phyloP scores from a whole-genome alignment of 1,284 basidiomycete genomes.

The Gomphus sp. region DNA sequence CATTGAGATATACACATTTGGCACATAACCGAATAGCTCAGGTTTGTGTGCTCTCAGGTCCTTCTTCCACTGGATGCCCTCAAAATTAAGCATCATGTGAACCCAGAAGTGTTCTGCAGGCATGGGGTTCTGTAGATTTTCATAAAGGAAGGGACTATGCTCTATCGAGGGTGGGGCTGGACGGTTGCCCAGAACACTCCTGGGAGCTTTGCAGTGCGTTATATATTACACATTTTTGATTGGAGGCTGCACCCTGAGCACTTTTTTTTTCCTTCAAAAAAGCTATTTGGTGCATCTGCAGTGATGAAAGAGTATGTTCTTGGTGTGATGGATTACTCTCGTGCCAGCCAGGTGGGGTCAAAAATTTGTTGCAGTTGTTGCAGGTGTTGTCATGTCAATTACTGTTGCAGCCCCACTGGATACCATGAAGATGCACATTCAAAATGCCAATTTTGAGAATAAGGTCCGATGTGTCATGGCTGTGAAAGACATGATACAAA shows the following conservation, averaged over 20 bases:
- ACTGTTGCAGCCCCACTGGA: conserved; percentile 95
- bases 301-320: conserved; percentile 79
- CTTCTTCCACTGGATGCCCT: too few species aligned
- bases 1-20: conserved; percentile 19
- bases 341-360: conserved; percentile 95
- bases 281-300: conserved; percentile 93
- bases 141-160: conserved; percentile 82
- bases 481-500: conserved; percentile 79
- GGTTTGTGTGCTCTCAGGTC: conserved; percentile 29
- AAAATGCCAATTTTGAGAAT: conserved; percentile 95
- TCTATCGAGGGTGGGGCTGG: conserved; percentile 99
- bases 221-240: conserved; percentile 13
- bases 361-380: conserved; percentile 92
- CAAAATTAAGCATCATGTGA: too few species aligned
- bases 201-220: conserved; percentile 82
- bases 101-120: conserved; percentile 72
- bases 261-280: conserved; percentile 20
- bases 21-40: not conserved
- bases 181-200: conserved; percentile 97
- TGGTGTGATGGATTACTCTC: conserved; percentile 52
- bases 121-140: conserved; percentile 88
- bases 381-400: conserved; percentile 92
- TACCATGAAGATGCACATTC: conserved; percentile 94
- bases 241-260: not conserved
- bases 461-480: conserved; percentile 86